These are phyloP conservation scores for Aspergillus sp. DNA, from an alignment of 2,329 filamentous ascomycete species.

Conservation along the genomic window DNA sequence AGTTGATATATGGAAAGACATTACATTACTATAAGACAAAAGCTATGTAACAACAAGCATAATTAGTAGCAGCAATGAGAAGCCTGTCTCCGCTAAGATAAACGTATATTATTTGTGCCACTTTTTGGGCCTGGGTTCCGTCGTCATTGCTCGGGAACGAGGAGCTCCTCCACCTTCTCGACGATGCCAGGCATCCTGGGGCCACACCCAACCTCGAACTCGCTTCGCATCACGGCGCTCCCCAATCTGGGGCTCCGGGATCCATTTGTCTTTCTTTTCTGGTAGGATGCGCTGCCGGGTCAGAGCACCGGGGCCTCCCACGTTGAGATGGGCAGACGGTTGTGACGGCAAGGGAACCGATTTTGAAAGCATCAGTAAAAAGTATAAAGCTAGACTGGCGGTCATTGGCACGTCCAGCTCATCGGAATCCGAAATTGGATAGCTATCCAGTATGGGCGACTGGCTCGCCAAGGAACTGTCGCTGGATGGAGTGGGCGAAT, in stretches of 20 bases:
- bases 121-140: conserved; percentile 31
- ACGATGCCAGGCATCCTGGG: conserved; percentile 61
- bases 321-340: conserved; percentile 59
- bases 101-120: conserved; percentile 37
- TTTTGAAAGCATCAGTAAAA: conserved; percentile 66
- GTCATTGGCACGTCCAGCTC: conserved; percentile 50
- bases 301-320: conserved; percentile 59
- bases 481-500: conserved; percentile 34
- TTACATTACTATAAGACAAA: conserved; percentile 14
- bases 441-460: conserved; percentile 18
- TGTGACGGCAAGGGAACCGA: conserved; percentile 60
- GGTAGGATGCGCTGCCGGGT: conserved; percentile 56
- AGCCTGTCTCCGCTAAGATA: not conserved
- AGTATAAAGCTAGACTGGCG: conserved; percentile 62
- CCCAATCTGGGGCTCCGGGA: conserved; percentile 60
- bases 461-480: conserved; percentile 27
- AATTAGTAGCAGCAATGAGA: conserved; percentile 1
- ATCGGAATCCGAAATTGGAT: conserved; percentile 11
- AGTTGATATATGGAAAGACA: not conserved
- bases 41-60: not conserved
- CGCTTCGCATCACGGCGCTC: conserved; percentile 64
- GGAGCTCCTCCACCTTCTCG: conserved; percentile 50
- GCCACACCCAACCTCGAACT: conserved; percentile 63
- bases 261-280: conserved; percentile 61
- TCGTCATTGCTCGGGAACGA: conserved; percentile 25